Conservation (phyloP, 1,284 basidiomycete species). For the Fomes fomentarius region DNA sequence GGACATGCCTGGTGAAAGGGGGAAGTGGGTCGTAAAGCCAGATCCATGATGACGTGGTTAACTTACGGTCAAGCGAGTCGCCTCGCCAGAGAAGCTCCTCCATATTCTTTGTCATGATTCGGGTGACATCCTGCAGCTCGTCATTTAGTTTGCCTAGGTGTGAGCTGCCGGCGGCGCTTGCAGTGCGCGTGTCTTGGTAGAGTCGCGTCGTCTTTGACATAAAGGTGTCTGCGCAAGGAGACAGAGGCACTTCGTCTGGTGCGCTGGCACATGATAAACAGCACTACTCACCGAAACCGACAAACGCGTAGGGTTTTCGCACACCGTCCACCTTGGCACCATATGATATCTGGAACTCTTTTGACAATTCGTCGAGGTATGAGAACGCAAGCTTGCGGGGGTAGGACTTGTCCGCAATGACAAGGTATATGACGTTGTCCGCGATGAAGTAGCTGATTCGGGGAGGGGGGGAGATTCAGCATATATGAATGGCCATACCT, state of each 20-base stretch:
- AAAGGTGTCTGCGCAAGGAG: constrained; percentile 75
- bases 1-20: constrained; percentile 79
- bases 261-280: not conserved
- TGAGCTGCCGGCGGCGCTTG: constrained; percentile 66
- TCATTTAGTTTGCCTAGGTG: constrained; percentile 91
- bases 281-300: constrained; percentile 82
- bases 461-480: not conserved
- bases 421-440: constrained; percentile 93
- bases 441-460: constrained; percentile 86
- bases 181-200: constrained; percentile 93
- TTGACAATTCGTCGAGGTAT: constrained; percentile 95
- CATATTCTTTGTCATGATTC: constrained; percentile 99
- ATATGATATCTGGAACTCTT: constrained; percentile 92
- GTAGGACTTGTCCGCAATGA: constrained; percentile 96
- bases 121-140: constrained; percentile 95
- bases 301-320: constrained; percentile 92
- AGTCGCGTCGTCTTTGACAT: constrained; percentile 97
- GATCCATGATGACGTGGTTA: not conserved
- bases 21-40: not conserved
- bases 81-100: constrained; percentile 98
- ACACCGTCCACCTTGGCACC: constrained; percentile 87
- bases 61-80: constrained; percentile 90
- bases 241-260: not conserved
- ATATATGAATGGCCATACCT: constrained; percentile 1
- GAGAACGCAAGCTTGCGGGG: constrained; percentile 97